Evolutionary conservation across 441 rosid species (phyloP).

Genomic region (Eutrema salsugineum): DNA sequence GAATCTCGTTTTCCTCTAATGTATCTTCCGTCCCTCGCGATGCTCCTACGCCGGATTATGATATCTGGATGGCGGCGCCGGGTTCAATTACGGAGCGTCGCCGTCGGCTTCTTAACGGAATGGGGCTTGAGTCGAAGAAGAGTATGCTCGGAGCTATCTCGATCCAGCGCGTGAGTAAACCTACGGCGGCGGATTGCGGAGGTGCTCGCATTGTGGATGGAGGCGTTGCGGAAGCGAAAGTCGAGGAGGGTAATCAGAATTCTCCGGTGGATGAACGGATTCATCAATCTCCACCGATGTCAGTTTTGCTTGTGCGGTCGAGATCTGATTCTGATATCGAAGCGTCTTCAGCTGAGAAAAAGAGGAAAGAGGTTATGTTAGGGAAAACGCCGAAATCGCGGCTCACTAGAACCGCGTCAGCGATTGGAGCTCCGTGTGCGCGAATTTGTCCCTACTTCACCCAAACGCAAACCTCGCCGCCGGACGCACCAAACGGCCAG

Average conservation of each 20-base stretch:
- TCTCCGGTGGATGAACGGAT: slow-evolving; percentile 8
- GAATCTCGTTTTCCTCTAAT: slow-evolving; percentile 59
- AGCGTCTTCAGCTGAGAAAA: slow-evolving; percentile 35
- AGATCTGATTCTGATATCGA: slow-evolving; percentile 78
- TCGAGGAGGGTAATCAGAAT: slow-evolving; percentile 2
- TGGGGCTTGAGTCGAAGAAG: slow-evolving; percentile 58
- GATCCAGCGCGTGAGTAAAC: slow-evolving; percentile 21
- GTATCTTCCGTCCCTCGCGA: slow-evolving; percentile 26
- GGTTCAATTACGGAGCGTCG: slow-evolving; percentile 76
- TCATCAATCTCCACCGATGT: slow-evolving; percentile 23
- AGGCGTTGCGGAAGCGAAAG: not conserved
- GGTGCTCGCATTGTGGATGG: not conserved
- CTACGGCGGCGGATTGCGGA: not conserved
- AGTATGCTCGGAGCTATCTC: slow-evolving; percentile 38
- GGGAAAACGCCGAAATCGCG: slow-evolving; percentile 62
- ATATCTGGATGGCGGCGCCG: slow-evolving; percentile 85
- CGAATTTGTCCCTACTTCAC: slow-evolving; percentile 41
- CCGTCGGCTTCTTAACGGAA: slow-evolving; percentile 66
- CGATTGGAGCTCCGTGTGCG: slow-evolving; percentile 37
- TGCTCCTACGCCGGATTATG: slow-evolving; percentile 40
- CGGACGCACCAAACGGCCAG: slow-evolving; percentile 9
- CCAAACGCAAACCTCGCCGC: slow-evolving; percentile 32
- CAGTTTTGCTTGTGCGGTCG: slow-evolving; percentile 54
- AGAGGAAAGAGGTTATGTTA: slow-evolving; percentile 59
- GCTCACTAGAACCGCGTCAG: slow-evolving; percentile 60